A percentile compares a stretch with the other conserved stretches of the same genome.
Conservation (phyloP, 139 green algal genomes). For the Coelastrella sp. region DNA sequence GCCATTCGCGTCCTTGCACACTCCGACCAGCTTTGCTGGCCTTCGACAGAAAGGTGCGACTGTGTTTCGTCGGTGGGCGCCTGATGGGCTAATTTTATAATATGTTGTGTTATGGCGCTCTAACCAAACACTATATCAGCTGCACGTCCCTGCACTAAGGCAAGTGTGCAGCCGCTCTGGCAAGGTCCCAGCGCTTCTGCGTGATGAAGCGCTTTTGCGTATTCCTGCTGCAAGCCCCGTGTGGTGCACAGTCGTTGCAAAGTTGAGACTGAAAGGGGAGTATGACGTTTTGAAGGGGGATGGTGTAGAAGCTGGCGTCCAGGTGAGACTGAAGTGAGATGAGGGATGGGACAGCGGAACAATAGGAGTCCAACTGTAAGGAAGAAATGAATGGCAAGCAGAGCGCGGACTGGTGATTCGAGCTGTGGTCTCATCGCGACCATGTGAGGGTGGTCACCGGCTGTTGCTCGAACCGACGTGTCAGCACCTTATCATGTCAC, state of each 20-base stretch:
- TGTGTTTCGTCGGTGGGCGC: no score
- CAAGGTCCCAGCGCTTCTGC: background rate
- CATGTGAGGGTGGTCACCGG: no score
- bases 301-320: background rate
- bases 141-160: no score
- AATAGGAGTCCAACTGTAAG: background rate
- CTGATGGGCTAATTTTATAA: no score
- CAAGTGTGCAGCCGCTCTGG: background rate
- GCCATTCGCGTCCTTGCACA: no score
- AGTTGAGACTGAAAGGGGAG: background rate
- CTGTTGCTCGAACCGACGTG: constrained; percentile 8
- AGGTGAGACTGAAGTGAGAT: background rate
- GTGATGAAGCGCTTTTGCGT: background rate
- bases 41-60: no score
- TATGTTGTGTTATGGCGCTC: no score
- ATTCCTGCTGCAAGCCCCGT: no score
- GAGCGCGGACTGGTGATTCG: background rate
- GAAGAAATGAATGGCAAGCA: background rate
- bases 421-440: no score
- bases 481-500: no score
- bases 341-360: background rate
- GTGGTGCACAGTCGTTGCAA: background rate
- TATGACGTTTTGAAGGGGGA: background rate
- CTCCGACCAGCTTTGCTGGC: constrained; percentile 1
- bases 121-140: no score